These are phyloP conservation scores for Boletales sp. DNA, from an alignment of 768 basidiomycete genomes.

Conservation along the genomic window DNA sequence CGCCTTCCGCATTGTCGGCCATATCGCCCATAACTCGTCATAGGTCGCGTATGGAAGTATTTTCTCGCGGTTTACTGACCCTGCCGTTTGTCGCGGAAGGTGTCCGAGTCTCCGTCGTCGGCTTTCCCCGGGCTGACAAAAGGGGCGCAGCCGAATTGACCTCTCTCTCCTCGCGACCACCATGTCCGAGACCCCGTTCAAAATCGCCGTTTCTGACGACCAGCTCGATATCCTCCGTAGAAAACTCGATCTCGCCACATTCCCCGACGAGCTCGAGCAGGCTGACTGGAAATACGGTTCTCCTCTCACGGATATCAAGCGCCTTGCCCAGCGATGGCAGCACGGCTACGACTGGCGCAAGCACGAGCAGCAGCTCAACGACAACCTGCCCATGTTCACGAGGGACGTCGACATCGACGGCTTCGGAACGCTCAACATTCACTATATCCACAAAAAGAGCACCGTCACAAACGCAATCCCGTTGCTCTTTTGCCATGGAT, in stretches of 20 bases:
- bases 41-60: too few relatives aligned
- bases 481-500: constrained; percentile 60
- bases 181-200: constrained; percentile 43
- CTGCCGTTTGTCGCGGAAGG: too few relatives aligned
- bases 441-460: constrained; percentile 58
- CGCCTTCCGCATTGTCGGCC: not conserved
- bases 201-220: constrained; percentile 42
- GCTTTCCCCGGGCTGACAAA: too few relatives aligned
- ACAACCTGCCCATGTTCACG: constrained; percentile 53
- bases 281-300: constrained; percentile 50
- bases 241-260: constrained; percentile 45
- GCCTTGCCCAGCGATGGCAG: constrained; percentile 49
- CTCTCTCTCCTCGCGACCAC: not conserved
- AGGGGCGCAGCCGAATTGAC: too few relatives aligned
- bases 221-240: constrained; percentile 37
- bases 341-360: constrained; percentile 54
- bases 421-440: constrained; percentile 48
- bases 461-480: constrained; percentile 45
- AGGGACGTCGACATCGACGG: constrained; percentile 46
- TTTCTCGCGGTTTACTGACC: too few relatives aligned
- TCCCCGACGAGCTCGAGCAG: constrained; percentile 59
- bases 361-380: constrained; percentile 49
- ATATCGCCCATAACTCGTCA: too few relatives aligned
- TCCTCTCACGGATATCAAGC: constrained; percentile 46
- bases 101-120: too few relatives aligned